These are phyloP conservation scores for Microascus cirrosus DNA, from an alignment of 2,329 filamentous ascomycete species.

Conservation along the genomic window DNA sequence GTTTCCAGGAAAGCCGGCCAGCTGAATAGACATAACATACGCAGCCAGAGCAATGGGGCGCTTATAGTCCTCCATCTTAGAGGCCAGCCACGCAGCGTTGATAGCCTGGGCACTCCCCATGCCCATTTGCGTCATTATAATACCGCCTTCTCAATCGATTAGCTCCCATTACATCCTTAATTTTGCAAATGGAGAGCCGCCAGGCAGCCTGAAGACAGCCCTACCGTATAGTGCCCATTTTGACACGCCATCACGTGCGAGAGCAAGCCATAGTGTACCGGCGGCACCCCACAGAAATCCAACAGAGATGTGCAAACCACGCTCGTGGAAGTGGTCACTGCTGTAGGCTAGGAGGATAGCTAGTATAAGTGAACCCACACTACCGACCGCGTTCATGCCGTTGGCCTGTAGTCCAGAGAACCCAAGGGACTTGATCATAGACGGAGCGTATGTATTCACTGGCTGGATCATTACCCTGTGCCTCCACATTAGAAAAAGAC, in stretches of 20 bases:
- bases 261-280: slow-evolving; percentile 15
- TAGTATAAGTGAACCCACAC: slow-evolving; percentile 14
- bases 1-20: slow-evolving; percentile 18
- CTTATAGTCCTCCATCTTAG: slow-evolving; percentile 17
- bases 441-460: slow-evolving; percentile 17
- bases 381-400: slow-evolving; percentile 16
- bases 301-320: slow-evolving; percentile 15
- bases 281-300: slow-evolving; percentile 15
- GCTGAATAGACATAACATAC: slow-evolving; percentile 19
- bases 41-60: slow-evolving; percentile 16
- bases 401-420: slow-evolving; percentile 16
- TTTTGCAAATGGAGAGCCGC: background rate
- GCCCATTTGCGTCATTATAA: slow-evolving; percentile 19
- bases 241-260: slow-evolving; percentile 11
- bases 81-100: slow-evolving; percentile 16
- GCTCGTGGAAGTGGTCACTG: slow-evolving; percentile 16
- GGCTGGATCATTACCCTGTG: slow-evolving; percentile 16
- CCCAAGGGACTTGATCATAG: slow-evolving; percentile 16
- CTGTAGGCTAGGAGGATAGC: slow-evolving; percentile 14
- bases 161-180: background rate
- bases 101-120: slow-evolving; percentile 19
- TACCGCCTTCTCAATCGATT: slow-evolving; percentile 10
- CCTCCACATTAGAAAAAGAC: background rate
- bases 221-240: slow-evolving; percentile 16
- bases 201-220: background rate